Percentiles rank a stretch among this genome's conserved stretches.
Evolutionary conservation across 306 rosid species (phyloP).

Genomic region (Cucurbita argyrosperma): DNA sequence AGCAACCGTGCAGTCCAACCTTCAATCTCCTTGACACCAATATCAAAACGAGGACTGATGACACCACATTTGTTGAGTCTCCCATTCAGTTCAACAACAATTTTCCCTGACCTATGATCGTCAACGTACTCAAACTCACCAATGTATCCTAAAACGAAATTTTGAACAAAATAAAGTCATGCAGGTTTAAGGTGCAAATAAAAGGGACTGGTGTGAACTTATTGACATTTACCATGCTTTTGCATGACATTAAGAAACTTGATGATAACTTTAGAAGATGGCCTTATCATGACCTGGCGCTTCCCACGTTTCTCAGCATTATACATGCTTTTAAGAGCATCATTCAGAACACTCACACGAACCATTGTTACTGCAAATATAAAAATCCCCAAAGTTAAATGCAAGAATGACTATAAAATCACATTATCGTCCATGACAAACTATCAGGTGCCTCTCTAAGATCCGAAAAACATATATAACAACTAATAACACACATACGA

Average conservation of each 20-base stretch:
- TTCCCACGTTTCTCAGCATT: slow-evolving; percentile 31
- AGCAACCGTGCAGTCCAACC: slow-evolving; percentile 59
- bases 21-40: slow-evolving; percentile 49
- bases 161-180: background rate
- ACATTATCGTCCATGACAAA: no score
- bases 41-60: slow-evolving; percentile 57
- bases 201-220: background rate
- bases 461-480: no score
- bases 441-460: no score
- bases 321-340: slow-evolving; percentile 31
- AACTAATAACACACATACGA: no score
- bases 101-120: slow-evolving; percentile 51
- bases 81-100: slow-evolving; percentile 53
- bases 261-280: slow-evolving; percentile 27
- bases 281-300: slow-evolving; percentile 33
- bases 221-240: slow-evolving; percentile 31
- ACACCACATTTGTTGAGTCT: slow-evolving; percentile 56
- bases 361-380: slow-evolving; percentile 17
- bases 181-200: background rate
- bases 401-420: background rate
- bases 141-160: slow-evolving; percentile 28
- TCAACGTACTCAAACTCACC: slow-evolving; percentile 56
- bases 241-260: slow-evolving; percentile 31
- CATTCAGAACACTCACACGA: slow-evolving; percentile 27
- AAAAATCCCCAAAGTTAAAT: background rate